Conservation (phyloP, 176 grass and related monocot genomes). For the Cenchrus fungigraminus region DNA sequence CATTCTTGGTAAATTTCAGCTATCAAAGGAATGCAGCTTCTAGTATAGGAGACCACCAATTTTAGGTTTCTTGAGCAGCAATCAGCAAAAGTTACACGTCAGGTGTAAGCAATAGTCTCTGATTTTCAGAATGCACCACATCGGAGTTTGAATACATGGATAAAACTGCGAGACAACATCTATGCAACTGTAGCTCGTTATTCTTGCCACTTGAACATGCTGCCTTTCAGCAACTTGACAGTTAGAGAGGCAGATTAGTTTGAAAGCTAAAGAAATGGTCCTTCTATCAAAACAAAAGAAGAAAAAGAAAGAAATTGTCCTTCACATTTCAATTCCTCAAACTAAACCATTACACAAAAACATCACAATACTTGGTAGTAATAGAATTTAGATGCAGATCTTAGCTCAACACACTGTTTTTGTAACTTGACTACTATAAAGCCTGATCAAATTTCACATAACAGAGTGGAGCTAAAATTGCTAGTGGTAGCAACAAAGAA, state of each 20-base stretch:
- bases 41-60: too few relatives aligned
- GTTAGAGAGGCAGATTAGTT: too few relatives aligned
- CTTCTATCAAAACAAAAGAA: too few relatives aligned
- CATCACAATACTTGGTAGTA: neutral
- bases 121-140: too few relatives aligned
- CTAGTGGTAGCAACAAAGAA: slow-evolving; percentile 10
- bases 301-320: neutral
- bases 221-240: neutral
- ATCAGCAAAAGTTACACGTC: neutral
- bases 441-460: slow-evolving; percentile 13
- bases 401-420: neutral
- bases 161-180: too few relatives aligned
- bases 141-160: too few relatives aligned
- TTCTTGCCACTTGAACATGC: neutral
- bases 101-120: too few relatives aligned
- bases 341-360: neutral
- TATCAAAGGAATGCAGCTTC: neutral
- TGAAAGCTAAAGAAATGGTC: too few relatives aligned
- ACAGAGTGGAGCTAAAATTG: neutral
- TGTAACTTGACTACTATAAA: slow-evolving; percentile 13
- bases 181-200: neutral
- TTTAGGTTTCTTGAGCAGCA: neutral
- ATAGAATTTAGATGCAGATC: slow-evolving; percentile 2
- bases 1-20: neutral
- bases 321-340: neutral